Evolutionary conservation across 164 flowering plant genomes (phyloP).

Genomic region (Taxillus chinensis): DNA sequence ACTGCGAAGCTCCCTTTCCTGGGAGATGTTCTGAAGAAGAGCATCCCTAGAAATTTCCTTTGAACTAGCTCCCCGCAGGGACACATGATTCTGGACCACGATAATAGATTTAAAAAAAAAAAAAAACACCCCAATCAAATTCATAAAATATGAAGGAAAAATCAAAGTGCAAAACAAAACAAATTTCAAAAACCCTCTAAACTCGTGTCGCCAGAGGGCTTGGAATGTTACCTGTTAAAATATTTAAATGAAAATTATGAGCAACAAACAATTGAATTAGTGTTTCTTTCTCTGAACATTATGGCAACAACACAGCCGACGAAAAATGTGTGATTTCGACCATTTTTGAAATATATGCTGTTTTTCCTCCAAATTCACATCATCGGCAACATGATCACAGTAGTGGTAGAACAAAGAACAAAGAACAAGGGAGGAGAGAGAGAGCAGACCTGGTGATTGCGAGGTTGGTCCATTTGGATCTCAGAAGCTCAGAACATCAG

Average conservation of each 20-base stretch:
- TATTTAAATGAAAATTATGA: no score
- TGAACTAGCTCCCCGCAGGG: constrained; percentile 84
- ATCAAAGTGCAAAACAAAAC: not conserved
- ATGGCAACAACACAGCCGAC: no score
- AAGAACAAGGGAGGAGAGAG: not conserved
- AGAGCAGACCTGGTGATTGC: constrained; percentile 29
- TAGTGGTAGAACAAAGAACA: not conserved
- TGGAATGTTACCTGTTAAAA: no score
- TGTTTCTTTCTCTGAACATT: no score
- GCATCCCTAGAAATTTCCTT: constrained; percentile 83
- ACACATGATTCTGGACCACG: constrained; percentile 40
- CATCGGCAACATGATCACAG: no score
- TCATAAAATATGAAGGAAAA: not conserved
- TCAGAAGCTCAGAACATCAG: no score
- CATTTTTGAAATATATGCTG: no score
- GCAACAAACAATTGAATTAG: no score
- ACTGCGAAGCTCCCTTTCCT: constrained; percentile 70
- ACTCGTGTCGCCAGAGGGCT: no score
- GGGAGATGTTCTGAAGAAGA: constrained; percentile 63
- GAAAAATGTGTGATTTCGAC: no score
- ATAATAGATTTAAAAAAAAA: not conserved
- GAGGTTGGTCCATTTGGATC: constrained; percentile 26
- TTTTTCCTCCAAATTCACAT: no score
- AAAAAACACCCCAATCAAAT: not conserved
- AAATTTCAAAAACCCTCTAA: no score